Evolutionary conservation across 345 rosid genomes (phyloP), one percentile per base, ranked within the genome.

Genomic region (Citrus cavaleriei): DNA sequence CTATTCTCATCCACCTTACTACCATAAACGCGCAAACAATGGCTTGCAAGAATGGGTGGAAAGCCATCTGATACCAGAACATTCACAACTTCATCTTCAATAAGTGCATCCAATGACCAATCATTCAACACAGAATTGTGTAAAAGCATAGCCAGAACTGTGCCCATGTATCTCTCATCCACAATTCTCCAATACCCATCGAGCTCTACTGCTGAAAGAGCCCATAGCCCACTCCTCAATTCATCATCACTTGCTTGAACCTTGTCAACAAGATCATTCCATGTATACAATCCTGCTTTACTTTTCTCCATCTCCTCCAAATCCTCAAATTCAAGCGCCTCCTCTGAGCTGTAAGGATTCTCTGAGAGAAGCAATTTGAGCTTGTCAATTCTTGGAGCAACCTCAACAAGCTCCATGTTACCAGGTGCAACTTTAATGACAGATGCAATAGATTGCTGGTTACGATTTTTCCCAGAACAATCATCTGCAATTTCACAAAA

Each of bases 241-340:
- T 95, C 97, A 13, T 85, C 92, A 78, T 93, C 91, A 61, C 99
- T 94, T 4, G 97, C 97, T 85, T 96, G 99, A 81, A 96, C 84
- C 74, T 74, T 81, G 71, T 87, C 80, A 75, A 91, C 87, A 61
- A 96, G 91, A 87, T 90, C 97, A 25, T 69, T 85, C 98, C 97
- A 94, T 0, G 72, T 89, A 65, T 88, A 92, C 77, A 88, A 80
- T n/a, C 78, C 83, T 37, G 70, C 7, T 77, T 75, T 71, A 42
- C 51, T 77, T 63, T 67, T 84, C 61, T 73, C 85, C 62, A 6
- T n/a, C 61, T 71, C 79, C 12, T 84, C 89, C 69, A 62, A 58
- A 72, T 81, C 88, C 79, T 85, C 88, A 82, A 71, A 83, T 74
- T 77, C 78, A 32, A 75, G 40, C 5, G 54, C 88, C 62, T 91